Base-by-base conservation (phyloP, 257 asterid species). In the Fraxinus quadrangulata region DNA sequence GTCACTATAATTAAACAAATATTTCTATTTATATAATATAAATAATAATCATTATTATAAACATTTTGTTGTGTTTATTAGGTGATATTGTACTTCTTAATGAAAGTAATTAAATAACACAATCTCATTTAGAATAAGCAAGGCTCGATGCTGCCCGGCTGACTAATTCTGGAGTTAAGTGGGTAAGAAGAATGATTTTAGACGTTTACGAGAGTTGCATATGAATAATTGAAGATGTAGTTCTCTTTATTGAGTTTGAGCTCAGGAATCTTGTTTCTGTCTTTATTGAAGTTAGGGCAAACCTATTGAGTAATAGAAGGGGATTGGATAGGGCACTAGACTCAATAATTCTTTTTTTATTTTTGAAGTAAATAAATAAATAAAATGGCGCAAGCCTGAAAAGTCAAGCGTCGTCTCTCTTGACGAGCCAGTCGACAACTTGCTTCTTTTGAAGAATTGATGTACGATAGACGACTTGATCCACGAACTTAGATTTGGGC, bases 1-100 rank as follows among this genome's bases (percentile, higher is more conserved):
- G 68, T 76, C 54, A 76, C 69, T 63, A 21, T 70, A 70, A 73
- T 21, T 26, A 6, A 54, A 51, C 33, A 59, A 69, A 24, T 6
- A 19, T 47, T 65, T 16, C 16, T 66, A 42, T 71, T 71, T 68
- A 31, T 31, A 31, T 31, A 31, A 73, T 61, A 74, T 45, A n/a
- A 19, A n/a, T 21, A 8, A 75, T 68, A 65, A 45, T 31, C 49
- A 67, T 71, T 28, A 39, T 63, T 1, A 49, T n/a, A 17, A 12
- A 39, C 24, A 3, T 31, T 31, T 31, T 67, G 1, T n/a, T 8
- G n/a, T 31, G 4, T 68, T 13, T 40, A 14, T 47, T 16, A 3
- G 54, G 13, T 47, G n/a, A 47, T 0, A 16, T 47, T 47, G 6
- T 45, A 45, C 2, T 45, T 42, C 34, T 3, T 68, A 33, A 6